Percentiles rank a stretch among this genome's conserved stretches.
These are phyloP conservation scores for Penstemon newberryi DNA, from an alignment of 257 asterid species.

Conservation along the genomic window DNA sequence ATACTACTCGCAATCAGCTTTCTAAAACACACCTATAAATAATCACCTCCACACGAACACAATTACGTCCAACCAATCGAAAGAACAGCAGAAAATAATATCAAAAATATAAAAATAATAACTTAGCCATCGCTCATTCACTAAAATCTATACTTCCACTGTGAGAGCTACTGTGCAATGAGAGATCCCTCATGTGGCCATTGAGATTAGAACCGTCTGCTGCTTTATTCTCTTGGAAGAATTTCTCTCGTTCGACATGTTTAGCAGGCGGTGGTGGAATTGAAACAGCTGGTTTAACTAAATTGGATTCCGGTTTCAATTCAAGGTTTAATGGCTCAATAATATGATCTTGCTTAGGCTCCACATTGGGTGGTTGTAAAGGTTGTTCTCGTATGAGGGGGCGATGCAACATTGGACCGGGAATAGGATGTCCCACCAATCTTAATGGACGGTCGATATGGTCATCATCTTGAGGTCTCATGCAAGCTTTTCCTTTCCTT, in stretches of 20 bases:
- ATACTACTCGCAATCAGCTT: no score
- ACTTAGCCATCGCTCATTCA: constrained; percentile 35
- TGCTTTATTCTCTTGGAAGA: constrained; percentile 68
- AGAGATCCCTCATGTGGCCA: constrained; percentile 63
- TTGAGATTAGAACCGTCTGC: constrained; percentile 51
- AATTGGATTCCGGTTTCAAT: constrained; percentile 34
- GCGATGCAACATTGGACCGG: no score
- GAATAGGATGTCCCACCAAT: no score
- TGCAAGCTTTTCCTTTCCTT: no score
- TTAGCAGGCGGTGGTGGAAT: constrained; percentile 97
- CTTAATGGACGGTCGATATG: no score
- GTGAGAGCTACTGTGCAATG: constrained; percentile 78
- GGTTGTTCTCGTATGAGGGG: constrained; percentile 29
- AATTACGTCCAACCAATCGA: constrained; percentile 25
- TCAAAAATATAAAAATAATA: background rate
- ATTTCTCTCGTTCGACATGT: constrained; percentile 81
- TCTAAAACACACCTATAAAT: no score
- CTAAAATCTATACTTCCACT: constrained; percentile 77
- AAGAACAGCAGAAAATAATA: constrained; percentile 3
- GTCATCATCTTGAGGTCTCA: no score
- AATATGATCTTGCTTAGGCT: constrained; percentile 39
- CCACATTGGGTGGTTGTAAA: constrained; percentile 27
- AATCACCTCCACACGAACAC: constrained; percentile 6
- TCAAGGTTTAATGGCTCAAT: constrained; percentile 28
- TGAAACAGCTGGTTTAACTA: constrained; percentile 41